phyloP scores from a whole-genome alignment of 371 early-diverging fungal genomes.

The Conidiobolus incongruus region DNA sequence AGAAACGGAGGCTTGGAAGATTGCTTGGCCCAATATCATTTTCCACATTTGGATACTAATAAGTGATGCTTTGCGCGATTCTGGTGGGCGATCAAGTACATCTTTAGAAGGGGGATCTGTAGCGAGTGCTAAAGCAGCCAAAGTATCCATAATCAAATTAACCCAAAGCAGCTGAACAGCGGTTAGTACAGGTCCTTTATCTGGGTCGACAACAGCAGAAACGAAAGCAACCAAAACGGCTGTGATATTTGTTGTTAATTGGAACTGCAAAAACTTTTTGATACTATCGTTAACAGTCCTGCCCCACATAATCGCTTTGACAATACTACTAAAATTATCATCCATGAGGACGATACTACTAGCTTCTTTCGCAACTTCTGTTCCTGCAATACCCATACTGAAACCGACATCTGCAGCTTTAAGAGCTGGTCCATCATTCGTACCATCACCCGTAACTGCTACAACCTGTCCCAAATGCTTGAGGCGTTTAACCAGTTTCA shows the following conservation, averaged over 20 bases:
- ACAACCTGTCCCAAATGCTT: conserved; percentile 39
- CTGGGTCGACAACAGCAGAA: conserved; percentile 19
- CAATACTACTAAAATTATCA: conserved; percentile 56
- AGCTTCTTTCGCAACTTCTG: too few relatives aligned
- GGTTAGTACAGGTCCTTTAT: conserved; percentile 19
- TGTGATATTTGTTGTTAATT: conserved; percentile 51
- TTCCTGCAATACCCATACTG: too few relatives aligned
- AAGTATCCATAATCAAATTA: too few relatives aligned
- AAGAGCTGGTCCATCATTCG: too few relatives aligned
- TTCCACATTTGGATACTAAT: conserved; percentile 49
- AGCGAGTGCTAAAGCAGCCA: too few relatives aligned
- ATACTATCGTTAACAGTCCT: conserved; percentile 58
- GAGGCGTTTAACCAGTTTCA: conserved; percentile 34
- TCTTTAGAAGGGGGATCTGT: conserved; percentile 37
- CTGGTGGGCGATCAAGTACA: conserved; percentile 31
- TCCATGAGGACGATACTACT: conserved; percentile 59
- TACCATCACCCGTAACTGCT: too few relatives aligned
- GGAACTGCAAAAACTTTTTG: conserved; percentile 61
- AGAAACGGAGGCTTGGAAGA: conserved; percentile 52
- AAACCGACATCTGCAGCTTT: too few relatives aligned
- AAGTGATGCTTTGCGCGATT: conserved; percentile 28
- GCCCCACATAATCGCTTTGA: conserved; percentile 57
- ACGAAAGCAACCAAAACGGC: conserved; percentile 43
- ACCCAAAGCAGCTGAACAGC: conserved; percentile 65
- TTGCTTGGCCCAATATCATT: conserved; percentile 71